These are phyloP conservation scores for Hydnomerulius pinastri DNA, from an alignment of 768 basidiomycete genomes.

Conservation along the genomic window DNA sequence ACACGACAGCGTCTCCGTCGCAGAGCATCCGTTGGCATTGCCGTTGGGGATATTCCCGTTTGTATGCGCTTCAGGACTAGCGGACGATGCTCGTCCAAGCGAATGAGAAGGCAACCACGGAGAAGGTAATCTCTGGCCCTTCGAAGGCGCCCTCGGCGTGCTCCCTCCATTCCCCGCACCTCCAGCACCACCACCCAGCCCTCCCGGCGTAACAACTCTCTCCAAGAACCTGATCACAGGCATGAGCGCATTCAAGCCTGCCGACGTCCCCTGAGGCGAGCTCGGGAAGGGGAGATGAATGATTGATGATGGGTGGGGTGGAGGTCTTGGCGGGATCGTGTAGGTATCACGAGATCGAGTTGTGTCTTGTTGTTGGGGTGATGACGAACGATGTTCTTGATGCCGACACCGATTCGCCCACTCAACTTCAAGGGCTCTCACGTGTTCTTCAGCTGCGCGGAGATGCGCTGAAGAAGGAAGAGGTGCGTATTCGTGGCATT, in stretches of 20 bases:
- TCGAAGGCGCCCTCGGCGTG: conserved; percentile 7
- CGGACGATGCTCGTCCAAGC: too few species aligned
- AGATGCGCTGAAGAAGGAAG: conserved; percentile 70
- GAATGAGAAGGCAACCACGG: conserved; percentile 21
- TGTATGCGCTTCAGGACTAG: too few species aligned
- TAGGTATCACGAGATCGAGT: conserved; percentile 14
- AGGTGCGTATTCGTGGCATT: conserved; percentile 81
- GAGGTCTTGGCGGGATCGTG: conserved; percentile 57
- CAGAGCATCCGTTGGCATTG: conserved; percentile 9
- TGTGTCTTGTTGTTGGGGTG: background rate
- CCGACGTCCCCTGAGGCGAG: conserved; percentile 55
- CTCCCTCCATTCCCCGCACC: background rate
- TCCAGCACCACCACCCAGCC: conserved; percentile 12
- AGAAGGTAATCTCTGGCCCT: conserved; percentile 12
- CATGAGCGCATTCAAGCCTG: conserved; percentile 57
- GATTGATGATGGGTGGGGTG: conserved; percentile 70
- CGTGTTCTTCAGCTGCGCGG: conserved; percentile 74
- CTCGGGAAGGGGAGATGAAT: conserved; percentile 78
- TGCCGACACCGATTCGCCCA: conserved; percentile 53
- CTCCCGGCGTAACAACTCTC: conserved; percentile 55
- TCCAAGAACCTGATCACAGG: conserved; percentile 71
- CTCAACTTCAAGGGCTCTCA: conserved; percentile 61
- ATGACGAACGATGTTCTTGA: conserved; percentile 17
- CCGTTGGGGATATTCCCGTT: conserved; percentile 5
- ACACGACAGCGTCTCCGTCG: conserved; percentile 19